phyloP scores from a whole-genome alignment of 2,329 filamentous ascomycete species.

The Fusarium gaditjirri region DNA sequence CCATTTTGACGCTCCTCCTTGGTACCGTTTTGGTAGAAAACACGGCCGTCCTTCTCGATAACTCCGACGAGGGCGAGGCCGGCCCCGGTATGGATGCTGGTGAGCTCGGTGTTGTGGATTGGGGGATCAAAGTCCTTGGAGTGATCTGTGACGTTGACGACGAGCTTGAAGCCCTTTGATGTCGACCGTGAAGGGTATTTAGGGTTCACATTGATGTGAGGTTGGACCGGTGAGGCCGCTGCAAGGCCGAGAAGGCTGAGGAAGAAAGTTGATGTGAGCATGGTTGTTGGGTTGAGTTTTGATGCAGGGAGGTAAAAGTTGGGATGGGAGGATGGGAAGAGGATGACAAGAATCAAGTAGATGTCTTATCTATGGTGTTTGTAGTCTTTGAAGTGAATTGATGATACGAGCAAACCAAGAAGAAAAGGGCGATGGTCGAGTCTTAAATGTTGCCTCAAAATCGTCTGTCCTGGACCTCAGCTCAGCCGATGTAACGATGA shows the following conservation, averaged over 20 bases:
- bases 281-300: constrained; percentile 17
- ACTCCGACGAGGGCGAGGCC: constrained; percentile 54
- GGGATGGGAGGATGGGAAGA: not conserved
- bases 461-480: constrained; percentile 7
- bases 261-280: constrained; percentile 41
- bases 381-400: not conserved
- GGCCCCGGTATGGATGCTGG: constrained; percentile 57
- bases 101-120: constrained; percentile 54
- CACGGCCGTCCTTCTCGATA: constrained; percentile 32
- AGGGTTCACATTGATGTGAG: constrained; percentile 23
- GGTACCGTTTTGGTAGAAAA: constrained; percentile 64
- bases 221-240: constrained; percentile 37
- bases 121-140: constrained; percentile 53
- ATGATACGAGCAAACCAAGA: constrained; percentile 17
- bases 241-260: constrained; percentile 42
- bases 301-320: not conserved
- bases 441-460: constrained; percentile 29
- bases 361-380: not conserved
- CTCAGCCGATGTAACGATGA: constrained; percentile 33
- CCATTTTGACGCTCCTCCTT: constrained; percentile 47
- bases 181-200: constrained; percentile 27
- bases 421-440: constrained; percentile 9
- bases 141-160: constrained; percentile 57
- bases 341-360: not conserved
- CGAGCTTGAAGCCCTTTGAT: constrained; percentile 53